Conservation (phyloP, 1,139 yeast genomes). For the Yamadazyma blattariae region DNA sequence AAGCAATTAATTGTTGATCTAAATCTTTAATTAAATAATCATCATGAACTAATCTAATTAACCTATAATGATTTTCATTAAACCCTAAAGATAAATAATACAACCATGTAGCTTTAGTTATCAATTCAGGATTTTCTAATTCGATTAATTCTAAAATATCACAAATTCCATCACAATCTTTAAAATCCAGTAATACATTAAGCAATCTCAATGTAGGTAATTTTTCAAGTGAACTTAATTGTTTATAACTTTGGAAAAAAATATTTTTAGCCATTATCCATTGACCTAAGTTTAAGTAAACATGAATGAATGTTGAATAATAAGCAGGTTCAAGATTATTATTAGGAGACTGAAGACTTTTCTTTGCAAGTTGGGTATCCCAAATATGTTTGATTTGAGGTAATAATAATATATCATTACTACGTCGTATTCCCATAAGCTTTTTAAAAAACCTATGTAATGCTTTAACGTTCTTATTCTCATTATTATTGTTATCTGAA, state of each 20-base stretch:
- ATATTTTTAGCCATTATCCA: conserved; percentile 21
- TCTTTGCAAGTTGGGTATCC: conserved; percentile 1
- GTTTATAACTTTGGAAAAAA: conserved; percentile 12
- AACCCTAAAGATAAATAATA: conserved; percentile 23
- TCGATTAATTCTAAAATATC: conserved; percentile 14
- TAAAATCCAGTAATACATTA: conserved; percentile 10
- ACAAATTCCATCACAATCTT: conserved; percentile 21
- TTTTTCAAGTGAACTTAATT: not conserved
- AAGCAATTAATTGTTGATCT: conserved; percentile 11
- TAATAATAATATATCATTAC: not conserved
- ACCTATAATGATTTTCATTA: conserved; percentile 20
- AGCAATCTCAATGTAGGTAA: conserved; percentile 18
- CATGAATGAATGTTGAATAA: conserved; percentile 22
- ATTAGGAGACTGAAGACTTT: not conserved
- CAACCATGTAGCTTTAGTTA: conserved; percentile 20
- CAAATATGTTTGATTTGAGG: conserved; percentile 4
- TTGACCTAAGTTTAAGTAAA: conserved; percentile 25
- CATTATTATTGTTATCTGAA: no score
- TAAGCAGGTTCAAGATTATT: conserved; percentile 10
- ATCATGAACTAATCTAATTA: conserved; percentile 29
- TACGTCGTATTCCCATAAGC: no score
- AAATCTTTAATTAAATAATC: conserved; percentile 29
- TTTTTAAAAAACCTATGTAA: no score
- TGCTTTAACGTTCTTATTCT: no score
- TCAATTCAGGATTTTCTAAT: conserved; percentile 3